Percentiles rank a stretch among this genome's conserved stretches.
phyloP scores from a whole-genome alignment of 2,329 filamentous ascomycete species.

The Fusarium beomiforme region DNA sequence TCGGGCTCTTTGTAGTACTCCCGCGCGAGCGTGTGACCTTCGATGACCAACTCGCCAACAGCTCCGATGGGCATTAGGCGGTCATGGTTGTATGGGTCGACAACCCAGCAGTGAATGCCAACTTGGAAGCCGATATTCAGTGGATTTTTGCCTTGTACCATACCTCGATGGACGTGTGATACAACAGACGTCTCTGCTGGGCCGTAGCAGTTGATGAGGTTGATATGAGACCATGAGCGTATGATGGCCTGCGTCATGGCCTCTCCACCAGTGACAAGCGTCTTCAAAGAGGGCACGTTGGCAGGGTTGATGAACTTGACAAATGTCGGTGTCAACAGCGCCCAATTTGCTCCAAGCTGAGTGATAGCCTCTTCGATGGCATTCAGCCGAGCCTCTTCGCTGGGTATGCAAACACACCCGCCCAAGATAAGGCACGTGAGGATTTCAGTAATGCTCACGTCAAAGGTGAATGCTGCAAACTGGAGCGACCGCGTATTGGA shows the following conservation, averaged over 20 bases:
- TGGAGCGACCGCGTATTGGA: slow-evolving; percentile 44
- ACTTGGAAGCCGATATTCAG: slow-evolving; percentile 35
- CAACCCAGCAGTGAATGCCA: slow-evolving; percentile 41
- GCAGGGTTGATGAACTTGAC: slow-evolving; percentile 29
- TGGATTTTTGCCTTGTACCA: slow-evolving; percentile 30
- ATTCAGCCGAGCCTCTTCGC: slow-evolving; percentile 52
- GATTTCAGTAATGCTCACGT: slow-evolving; percentile 43
- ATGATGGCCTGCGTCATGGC: slow-evolving; percentile 37
- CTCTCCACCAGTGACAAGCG: slow-evolving; percentile 38
- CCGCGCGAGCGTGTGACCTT: slow-evolving; percentile 54
- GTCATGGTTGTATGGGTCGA: slow-evolving; percentile 40
- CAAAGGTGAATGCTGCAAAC: slow-evolving; percentile 48
- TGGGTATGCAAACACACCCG: slow-evolving; percentile 49
- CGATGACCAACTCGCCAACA: slow-evolving; percentile 51
- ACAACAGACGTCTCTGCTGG: slow-evolving; percentile 39
- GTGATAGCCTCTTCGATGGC: slow-evolving; percentile 41
- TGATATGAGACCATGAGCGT: slow-evolving; percentile 36
- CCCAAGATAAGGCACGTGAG: slow-evolving; percentile 35
- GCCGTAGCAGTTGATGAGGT: slow-evolving; percentile 38
- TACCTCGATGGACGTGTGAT: slow-evolving; percentile 25
- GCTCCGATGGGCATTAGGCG: slow-evolving; percentile 45
- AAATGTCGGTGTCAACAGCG: slow-evolving; percentile 31
- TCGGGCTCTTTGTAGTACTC: slow-evolving; percentile 58
- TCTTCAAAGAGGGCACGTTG: slow-evolving; percentile 31
- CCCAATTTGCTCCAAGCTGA: slow-evolving; percentile 33